phyloP scores from a whole-genome alignment of 768 basidiomycete genomes.

The Russula emetica region DNA sequence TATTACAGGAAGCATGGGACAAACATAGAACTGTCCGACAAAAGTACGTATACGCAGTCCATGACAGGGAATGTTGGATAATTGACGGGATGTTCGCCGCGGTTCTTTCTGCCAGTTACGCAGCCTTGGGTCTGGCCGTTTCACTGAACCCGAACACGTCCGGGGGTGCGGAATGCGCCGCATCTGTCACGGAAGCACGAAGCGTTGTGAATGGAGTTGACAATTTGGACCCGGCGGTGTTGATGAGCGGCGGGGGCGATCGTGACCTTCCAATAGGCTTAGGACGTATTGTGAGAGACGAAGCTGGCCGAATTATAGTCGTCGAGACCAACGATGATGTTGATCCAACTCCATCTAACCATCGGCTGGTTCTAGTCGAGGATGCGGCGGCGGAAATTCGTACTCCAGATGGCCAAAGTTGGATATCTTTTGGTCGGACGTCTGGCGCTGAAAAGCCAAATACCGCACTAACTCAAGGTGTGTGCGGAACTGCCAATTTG shows the following conservation, averaged over 20 bases:
- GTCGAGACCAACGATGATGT: constrained; percentile 22
- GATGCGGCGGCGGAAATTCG: constrained; percentile 8
- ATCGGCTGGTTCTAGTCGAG: constrained; percentile 18
- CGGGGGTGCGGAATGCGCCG: constrained; percentile 59
- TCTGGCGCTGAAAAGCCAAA: constrained; percentile 13
- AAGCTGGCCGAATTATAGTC: constrained; percentile 19
- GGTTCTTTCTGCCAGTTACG: constrained; percentile 50
- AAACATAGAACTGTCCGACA: constrained; percentile 81
- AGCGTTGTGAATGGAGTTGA: constrained; percentile 22
- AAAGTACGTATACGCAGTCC: constrained; percentile 57
- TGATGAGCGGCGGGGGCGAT: background rate
- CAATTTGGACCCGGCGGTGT: background rate
- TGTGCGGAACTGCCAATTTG: constrained; percentile 18
- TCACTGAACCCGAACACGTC: constrained; percentile 62
- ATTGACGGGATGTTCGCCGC: constrained; percentile 18
- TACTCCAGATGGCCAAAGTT: constrained; percentile 13
- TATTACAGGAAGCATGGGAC: constrained; percentile 84
- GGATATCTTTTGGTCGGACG: constrained; percentile 18
- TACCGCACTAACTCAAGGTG: constrained; percentile 23
- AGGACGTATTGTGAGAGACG: constrained; percentile 25
- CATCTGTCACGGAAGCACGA: constrained; percentile 21
- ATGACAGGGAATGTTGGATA: constrained; percentile 21
- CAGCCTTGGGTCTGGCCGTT: constrained; percentile 67
- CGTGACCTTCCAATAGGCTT: constrained; percentile 10
- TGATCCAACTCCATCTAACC: background rate